Conservation (phyloP, 140 eudicot genomes). For the Anethum foeniculum region DNA sequence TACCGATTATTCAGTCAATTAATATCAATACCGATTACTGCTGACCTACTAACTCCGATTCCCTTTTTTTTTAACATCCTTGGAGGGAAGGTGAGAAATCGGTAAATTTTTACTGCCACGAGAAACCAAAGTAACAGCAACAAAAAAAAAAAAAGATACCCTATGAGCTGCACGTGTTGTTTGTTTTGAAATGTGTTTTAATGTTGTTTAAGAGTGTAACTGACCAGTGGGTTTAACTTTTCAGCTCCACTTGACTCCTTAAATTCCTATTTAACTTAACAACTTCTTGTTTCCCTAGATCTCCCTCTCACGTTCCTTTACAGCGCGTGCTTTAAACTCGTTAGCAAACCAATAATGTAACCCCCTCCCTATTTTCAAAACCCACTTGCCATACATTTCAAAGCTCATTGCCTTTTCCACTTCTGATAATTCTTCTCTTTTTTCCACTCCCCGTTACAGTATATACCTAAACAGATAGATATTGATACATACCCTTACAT, state of each 20-base stretch:
- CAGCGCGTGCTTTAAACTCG: neutral
- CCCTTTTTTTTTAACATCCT: too few species aligned
- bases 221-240: neutral
- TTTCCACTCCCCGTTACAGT: neutral
- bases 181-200: neutral
- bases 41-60: too few species aligned
- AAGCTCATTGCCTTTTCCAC: neutral
- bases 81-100: too few species aligned
- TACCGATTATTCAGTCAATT: too few species aligned
- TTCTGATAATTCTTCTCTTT: neutral
- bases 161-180: neutral
- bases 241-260: conserved; percentile 4
- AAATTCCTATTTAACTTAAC: neutral
- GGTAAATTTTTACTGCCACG: neutral
- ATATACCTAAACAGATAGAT: neutral
- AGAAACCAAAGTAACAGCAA: neutral
- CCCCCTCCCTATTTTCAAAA: neutral
- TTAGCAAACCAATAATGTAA: neutral
- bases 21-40: too few species aligned
- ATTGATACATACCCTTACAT: neutral
- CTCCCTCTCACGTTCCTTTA: neutral
- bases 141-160: too few species aligned
- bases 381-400: neutral
- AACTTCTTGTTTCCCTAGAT: neutral
- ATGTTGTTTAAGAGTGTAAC: neutral